phyloP scores from a whole-genome alignment of 2,329 filamentous ascomycete species.

The Lojkania enalia region DNA sequence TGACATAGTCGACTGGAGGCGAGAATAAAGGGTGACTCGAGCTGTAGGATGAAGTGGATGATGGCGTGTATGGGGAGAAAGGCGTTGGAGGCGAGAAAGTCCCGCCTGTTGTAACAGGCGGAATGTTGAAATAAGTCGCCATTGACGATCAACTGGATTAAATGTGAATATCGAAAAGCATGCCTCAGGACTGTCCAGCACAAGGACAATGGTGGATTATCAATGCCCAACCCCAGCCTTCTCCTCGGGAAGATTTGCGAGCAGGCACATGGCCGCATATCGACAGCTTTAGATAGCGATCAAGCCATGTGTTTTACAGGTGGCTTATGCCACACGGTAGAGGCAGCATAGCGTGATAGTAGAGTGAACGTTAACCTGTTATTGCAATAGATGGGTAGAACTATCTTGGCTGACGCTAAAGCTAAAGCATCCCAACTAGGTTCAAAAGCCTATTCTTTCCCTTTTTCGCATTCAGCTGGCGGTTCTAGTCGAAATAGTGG shows the following conservation, averaged over 20 bases:
- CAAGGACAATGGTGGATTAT: too few species aligned
- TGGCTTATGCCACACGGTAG: slow-evolving; percentile 1
- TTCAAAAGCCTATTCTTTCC: not conserved
- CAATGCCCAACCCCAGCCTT: too few species aligned
- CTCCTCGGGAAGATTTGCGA: not conserved
- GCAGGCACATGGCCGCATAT: not conserved
- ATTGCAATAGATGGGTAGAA: too few species aligned
- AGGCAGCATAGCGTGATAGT: not conserved
- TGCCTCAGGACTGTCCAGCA: not conserved
- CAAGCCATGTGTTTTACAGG: not conserved
- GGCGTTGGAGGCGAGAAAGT: not conserved
- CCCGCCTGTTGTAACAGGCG: not conserved
- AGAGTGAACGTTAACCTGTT: too few species aligned
- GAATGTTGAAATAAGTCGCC: not conserved
- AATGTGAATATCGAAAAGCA: not conserved
- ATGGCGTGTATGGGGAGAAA: not conserved
- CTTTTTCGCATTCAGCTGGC: not conserved
- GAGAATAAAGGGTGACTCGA: not conserved
- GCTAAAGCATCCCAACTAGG: not conserved
- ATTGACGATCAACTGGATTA: not conserved
- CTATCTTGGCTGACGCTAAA: not conserved
- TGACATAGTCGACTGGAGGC: not conserved
- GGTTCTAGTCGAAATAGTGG: too few species aligned
- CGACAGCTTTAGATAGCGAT: not conserved
- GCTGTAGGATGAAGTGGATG: not conserved